Evolutionary conservation across 805 yeast genomes (phyloP).

Genomic region (Starmerella ratchasimensis): DNA sequence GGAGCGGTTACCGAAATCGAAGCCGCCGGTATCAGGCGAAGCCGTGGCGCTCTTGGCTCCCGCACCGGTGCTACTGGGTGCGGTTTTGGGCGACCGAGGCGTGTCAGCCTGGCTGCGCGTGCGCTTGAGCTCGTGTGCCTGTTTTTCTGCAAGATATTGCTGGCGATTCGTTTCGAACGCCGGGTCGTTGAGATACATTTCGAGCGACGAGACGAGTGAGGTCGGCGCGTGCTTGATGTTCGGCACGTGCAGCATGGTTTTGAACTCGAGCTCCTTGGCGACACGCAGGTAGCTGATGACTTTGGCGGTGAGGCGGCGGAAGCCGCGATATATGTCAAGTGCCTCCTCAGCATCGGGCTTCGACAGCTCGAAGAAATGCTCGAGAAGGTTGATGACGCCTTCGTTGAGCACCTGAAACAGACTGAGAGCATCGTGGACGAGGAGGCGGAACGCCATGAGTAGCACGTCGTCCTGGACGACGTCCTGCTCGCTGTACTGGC

Average conservation of each 20-base stretch:
- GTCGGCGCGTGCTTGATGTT: slow-evolving; percentile 96
- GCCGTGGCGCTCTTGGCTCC: too few relatives aligned
- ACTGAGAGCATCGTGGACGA: slow-evolving; percentile 79
- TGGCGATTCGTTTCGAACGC: slow-evolving; percentile 66
- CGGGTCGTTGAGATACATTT: slow-evolving; percentile 79
- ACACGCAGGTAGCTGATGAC: slow-evolving; percentile 78
- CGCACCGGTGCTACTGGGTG: too few relatives aligned
- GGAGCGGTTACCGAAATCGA: background rate
- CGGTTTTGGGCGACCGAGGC: background rate
- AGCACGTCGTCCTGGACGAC: slow-evolving; percentile 67
- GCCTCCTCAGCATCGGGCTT: slow-evolving; percentile 77
- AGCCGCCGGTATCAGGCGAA: too few relatives aligned
- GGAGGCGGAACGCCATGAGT: slow-evolving; percentile 68
- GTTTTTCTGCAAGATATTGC: slow-evolving; percentile 61
- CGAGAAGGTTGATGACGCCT: slow-evolving; percentile 86
- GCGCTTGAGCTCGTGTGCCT: slow-evolving; percentile 25
- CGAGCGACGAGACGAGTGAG: slow-evolving; percentile 70
- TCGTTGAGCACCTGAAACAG: slow-evolving; percentile 85
- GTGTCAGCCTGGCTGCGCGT: slow-evolving; percentile 3
- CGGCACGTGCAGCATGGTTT: slow-evolving; percentile 84
- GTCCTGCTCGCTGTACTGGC: slow-evolving; percentile 66
- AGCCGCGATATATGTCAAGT: slow-evolving; percentile 64
- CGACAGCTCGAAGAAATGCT: slow-evolving; percentile 89
- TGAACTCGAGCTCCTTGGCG: slow-evolving; percentile 76
- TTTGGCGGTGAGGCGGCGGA: slow-evolving; percentile 71